Conservation (phyloP, 106 monocot genomes). For the Hemerocallis citrina region DNA sequence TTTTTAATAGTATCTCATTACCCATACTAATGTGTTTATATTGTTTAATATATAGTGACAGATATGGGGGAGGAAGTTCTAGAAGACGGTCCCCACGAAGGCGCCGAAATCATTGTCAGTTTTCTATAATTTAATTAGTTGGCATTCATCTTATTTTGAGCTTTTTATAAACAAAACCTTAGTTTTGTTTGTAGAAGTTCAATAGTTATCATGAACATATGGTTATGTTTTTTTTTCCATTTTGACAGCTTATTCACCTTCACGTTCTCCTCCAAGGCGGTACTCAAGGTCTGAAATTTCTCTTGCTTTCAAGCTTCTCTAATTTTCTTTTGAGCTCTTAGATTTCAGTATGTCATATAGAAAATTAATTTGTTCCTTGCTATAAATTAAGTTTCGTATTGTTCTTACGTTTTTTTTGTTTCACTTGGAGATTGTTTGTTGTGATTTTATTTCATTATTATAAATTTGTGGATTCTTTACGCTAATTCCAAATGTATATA, state of each 20-base stretch:
- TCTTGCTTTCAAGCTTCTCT: not conserved
- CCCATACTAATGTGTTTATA: not conserved
- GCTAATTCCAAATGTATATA: not conserved
- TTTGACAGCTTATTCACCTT: constrained; percentile 52
- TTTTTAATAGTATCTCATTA: not conserved
- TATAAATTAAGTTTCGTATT: not conserved
- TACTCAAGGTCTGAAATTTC: constrained; percentile 43
- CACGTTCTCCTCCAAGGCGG: constrained; percentile 38
- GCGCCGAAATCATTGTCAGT: constrained; percentile 42
- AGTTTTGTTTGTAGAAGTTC: not conserved
- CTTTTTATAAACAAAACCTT: not conserved
- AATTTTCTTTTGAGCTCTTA: not conserved
- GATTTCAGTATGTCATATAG: not conserved
- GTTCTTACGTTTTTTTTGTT: not conserved
- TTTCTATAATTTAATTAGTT: not conserved
- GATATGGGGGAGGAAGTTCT: constrained; percentile 33
- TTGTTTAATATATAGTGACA: constrained; percentile 24
- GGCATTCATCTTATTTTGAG: not conserved
- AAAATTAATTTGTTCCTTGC: not conserved
- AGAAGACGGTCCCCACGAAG: constrained; percentile 47
- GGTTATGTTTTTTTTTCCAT: constrained; percentile 1
- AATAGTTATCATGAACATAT: not conserved
- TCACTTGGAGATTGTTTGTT: not conserved
- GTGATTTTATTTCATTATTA: not conserved
- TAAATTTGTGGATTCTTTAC: not conserved